Evolutionary conservation across 768 basidiomycete genomes (phyloP).

Genomic region (Mycena chlorophos): DNA sequence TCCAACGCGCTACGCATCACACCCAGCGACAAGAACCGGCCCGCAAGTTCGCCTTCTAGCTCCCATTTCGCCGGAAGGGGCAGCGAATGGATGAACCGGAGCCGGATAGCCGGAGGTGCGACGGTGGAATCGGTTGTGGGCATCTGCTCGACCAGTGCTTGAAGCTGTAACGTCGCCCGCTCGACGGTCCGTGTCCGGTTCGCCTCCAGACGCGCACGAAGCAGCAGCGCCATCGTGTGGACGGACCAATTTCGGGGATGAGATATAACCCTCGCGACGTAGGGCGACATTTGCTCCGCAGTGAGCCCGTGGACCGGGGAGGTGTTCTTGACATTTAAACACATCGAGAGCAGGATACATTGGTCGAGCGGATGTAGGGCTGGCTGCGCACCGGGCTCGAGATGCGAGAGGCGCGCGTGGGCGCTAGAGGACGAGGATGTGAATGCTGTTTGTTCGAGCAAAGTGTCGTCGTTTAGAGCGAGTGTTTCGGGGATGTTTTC

Average conservation of each 20-base stretch:
- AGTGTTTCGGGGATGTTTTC: conserved; percentile 71
- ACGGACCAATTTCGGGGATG: conserved; percentile 95
- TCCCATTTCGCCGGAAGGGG: conserved; percentile 91
- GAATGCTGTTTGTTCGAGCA: conserved; percentile 92
- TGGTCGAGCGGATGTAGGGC: conserved; percentile 92
- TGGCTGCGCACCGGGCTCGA: conserved; percentile 84
- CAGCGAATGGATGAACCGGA: conserved; percentile 78
- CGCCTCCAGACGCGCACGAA: conserved; percentile 89
- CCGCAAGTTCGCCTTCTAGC: conserved; percentile 87
- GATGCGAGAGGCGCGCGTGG: conserved; percentile 55
- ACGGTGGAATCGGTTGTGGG: conserved; percentile 77
- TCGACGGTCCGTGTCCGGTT: conserved; percentile 90
- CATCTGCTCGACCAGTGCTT: conserved; percentile 96
- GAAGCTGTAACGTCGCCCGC: conserved; percentile 87
- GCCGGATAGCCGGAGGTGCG: conserved; percentile 53
- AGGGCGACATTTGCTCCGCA: conserved; percentile 88
- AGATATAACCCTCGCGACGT: conserved; percentile 83
- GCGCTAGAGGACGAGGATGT: conserved; percentile 62
- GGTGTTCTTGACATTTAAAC: conserved; percentile 86
- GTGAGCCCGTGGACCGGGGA: conserved; percentile 91
- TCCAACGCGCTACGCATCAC: conserved; percentile 88
- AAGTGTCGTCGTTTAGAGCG: conserved; percentile 89
- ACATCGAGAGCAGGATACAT: conserved; percentile 86
- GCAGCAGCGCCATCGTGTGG: conserved; percentile 93
- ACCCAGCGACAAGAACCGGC: conserved; percentile 80